Conservation (phyloP, 768 basidiomycete species). For the Termitomyces sp. region DNA sequence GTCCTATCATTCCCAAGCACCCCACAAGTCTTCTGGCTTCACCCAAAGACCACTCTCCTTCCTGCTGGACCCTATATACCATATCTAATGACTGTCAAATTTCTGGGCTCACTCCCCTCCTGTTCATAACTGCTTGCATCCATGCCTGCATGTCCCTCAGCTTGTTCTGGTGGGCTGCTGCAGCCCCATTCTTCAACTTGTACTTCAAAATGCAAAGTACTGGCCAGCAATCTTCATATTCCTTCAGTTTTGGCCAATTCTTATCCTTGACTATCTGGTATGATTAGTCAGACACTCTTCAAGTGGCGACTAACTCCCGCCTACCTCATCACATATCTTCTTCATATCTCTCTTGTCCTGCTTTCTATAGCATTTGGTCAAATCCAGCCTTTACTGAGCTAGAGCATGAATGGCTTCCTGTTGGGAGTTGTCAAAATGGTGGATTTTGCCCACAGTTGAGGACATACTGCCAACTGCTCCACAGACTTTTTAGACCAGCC, state of each 20-base stretch:
- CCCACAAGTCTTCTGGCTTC: too few species aligned
- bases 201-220: background rate
- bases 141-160: background rate
- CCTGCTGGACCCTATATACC: too few species aligned
- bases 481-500: constrained; percentile 4
- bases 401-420: background rate
- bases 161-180: background rate
- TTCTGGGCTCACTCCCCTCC: background rate
- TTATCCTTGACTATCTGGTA: constrained; percentile 8
- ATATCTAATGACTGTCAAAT: too few species aligned
- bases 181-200: background rate
- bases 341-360: background rate
- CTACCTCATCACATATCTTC: constrained; percentile 1
- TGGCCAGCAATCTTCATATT: background rate
- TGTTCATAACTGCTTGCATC: background rate
- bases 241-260: background rate
- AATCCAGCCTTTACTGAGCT: background rate
- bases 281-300: background rate
- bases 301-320: background rate
- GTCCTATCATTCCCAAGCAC: too few species aligned
- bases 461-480: background rate
- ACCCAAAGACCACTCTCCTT: too few species aligned
- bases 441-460: background rate
- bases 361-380: background rate
- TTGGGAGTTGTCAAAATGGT: background rate